Evolutionary conservation across 1,139 yeast genomes (phyloP), one percentile per base, ranked within the genome.

Genomic region (Yamadazyma kanchanaburiensis): DNA sequence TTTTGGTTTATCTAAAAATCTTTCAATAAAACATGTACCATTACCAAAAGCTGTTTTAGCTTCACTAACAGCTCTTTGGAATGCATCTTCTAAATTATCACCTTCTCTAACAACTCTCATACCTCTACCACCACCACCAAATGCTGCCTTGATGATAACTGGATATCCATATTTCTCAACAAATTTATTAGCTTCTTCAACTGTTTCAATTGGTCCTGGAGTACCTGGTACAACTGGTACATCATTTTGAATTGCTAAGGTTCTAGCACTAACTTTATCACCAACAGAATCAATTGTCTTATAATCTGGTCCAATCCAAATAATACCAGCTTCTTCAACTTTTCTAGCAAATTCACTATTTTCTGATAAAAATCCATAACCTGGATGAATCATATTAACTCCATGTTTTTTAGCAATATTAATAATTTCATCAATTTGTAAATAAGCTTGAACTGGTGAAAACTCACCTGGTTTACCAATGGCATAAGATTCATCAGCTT

Each of bases 121-220:
- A 72, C 98, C 98, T 65, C 98, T 81, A 54, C 99, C 98, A 72
- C 98, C 98, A 66, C 98, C 98, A 60, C 99, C 98, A 55, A 85
- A 91, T 26, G 98, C 98, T 25, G 99, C 98, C 66, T 91, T 91
- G 62, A 91, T 89, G 59, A 91, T 91, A 30, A 91, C 97, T 7
- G 99, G 99, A 64, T 58, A 89, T 15, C 99, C 98, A 58, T 89
- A 74, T 60, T 86, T 51, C 24, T 67, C 75, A 21, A 88, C 96
- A 54, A 91, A 91, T 9, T 58, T 77, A 41, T 64, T 52, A 12
- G 97, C 98, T 48, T 91, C 88, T 30, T 73, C 80, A 19, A 81
- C 82, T 15, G 73, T 53, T 35, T 81, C 91, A 56, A 94, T 88
- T 42, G 99, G 97, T 21, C 97, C 98, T 8, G 94, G 95, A 12